A percentile compares a stretch with the other conserved stretches of the same genome.
Conservation (phyloP, 306 rosid genomes). For the Gynostemma pentaphyllum region DNA sequence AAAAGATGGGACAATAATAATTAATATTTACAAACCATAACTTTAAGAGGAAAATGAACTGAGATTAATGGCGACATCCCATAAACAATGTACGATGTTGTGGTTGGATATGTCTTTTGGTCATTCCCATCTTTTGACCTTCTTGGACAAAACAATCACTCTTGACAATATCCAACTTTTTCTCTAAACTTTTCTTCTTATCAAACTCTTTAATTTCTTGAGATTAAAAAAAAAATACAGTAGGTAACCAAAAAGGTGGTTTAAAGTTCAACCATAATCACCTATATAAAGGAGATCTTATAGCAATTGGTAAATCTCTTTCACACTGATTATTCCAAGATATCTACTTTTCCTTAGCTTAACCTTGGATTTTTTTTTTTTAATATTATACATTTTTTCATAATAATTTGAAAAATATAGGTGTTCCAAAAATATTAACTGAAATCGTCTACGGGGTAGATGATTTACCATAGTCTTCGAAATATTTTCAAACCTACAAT, state of each 20-base stretch:
- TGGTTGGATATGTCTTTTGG: background rate
- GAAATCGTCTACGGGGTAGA: too few species aligned
- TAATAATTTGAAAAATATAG: too few species aligned
- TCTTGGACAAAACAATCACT: constrained; percentile 1
- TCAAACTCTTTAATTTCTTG: background rate
- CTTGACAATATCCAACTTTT: background rate
- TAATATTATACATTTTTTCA: too few species aligned
- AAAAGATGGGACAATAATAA: background rate
- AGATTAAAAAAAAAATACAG: background rate
- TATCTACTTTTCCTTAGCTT: background rate
- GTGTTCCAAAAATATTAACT: too few species aligned
- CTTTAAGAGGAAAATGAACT: background rate
- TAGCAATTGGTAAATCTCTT: constrained; percentile 1
- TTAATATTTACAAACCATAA: background rate
- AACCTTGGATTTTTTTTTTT: too few species aligned
- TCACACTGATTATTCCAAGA: background rate
- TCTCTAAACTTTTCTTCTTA: background rate
- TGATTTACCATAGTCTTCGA: too few species aligned
- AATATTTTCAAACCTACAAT: too few species aligned
- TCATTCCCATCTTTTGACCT: background rate
- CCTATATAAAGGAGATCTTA: background rate
- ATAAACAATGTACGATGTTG: background rate
- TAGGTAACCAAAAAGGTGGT: background rate
- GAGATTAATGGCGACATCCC: background rate
- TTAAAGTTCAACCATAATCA: background rate